A percentile compares a stretch with the other conserved stretches of the same genome.
Conservation (phyloP, 2,329 filamentous ascomycete genomes). For the Botrytis paeoniae region DNA sequence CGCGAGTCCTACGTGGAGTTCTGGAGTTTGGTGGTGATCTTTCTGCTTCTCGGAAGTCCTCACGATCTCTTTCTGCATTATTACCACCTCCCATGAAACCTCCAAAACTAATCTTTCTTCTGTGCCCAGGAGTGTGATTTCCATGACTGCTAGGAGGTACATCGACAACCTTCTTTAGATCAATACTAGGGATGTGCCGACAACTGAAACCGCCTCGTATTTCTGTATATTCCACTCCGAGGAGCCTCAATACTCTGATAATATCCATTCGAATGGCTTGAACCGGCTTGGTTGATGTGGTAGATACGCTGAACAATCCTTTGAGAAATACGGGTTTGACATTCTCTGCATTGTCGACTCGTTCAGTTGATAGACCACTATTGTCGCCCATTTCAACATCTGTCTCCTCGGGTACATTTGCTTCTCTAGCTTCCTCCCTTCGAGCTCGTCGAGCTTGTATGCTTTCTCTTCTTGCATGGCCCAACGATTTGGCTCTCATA, state of each 20-base stretch:
- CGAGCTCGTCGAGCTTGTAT: constrained; percentile 81
- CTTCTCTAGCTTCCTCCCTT: constrained; percentile 68
- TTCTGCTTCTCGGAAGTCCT: constrained; percentile 66
- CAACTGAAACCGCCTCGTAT: constrained; percentile 94
- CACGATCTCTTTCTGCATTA: constrained; percentile 59
- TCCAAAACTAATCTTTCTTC: constrained; percentile 80
- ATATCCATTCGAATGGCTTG: constrained; percentile 83
- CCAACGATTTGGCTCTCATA: constrained; percentile 78
- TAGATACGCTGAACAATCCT: constrained; percentile 94
- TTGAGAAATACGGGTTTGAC: constrained; percentile 95
- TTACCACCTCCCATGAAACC: constrained; percentile 55
- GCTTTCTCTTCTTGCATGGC: constrained; percentile 85
- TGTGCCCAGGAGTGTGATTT: constrained; percentile 56
- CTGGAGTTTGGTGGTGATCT: constrained; percentile 49
- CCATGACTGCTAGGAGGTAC: constrained; percentile 51
- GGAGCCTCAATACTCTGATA: constrained; percentile 80
- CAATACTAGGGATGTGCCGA: constrained; percentile 83
- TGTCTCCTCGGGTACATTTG: constrained; percentile 86
- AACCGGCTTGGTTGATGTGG: constrained; percentile 88
- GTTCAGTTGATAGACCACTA: constrained; percentile 59
- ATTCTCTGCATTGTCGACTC: constrained; percentile 67
- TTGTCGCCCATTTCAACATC: constrained; percentile 70
- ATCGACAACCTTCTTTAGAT: constrained; percentile 71
- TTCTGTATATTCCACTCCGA: constrained; percentile 87
- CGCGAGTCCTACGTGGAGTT: constrained; percentile 41